These are phyloP conservation scores for Triticum timopheevii DNA, from an alignment of 176 grass and related monocot species.

Conservation along the genomic window DNA sequence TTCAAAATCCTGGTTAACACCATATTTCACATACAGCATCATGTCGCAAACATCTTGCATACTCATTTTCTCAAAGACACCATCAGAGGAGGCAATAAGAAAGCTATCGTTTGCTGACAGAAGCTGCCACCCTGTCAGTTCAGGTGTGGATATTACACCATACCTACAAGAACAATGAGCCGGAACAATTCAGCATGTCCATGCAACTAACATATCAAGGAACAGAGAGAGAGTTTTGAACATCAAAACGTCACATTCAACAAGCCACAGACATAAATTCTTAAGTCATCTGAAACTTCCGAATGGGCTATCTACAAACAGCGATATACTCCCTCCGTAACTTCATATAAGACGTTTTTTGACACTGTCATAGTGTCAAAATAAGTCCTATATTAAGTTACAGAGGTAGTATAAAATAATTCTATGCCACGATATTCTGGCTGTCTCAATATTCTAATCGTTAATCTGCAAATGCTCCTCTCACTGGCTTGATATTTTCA, in stretches of 20 bases:
- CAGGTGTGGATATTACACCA: constrained; percentile 91
- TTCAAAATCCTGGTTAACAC: constrained; percentile 18
- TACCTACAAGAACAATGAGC: constrained; percentile 55
- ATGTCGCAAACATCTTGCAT: constrained; percentile 89
- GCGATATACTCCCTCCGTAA: neutral
- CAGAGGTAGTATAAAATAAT: neutral
- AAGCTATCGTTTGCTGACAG: constrained; percentile 83
- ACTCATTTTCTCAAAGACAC: constrained; percentile 85
- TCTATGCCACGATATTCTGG: neutral
- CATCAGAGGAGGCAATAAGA: constrained; percentile 83
- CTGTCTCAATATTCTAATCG: neutral
- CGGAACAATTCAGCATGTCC: constrained; percentile 13
- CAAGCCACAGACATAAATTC: neutral
- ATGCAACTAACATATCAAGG: constrained; percentile 17
- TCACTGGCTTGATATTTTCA: neutral
- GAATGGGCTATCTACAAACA: neutral
- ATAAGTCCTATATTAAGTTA: too few species aligned
- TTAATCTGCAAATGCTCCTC: constrained; percentile 1
- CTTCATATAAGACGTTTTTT: too few species aligned
- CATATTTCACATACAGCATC: constrained; percentile 64
- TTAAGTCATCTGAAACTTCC: neutral
- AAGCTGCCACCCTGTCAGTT: constrained; percentile 74
- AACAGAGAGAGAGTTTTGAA: constrained; percentile 7
- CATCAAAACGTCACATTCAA: neutral
- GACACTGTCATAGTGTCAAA: too few species aligned